Evolutionary conservation across 305 asterid species (phyloP), one percentile per base, ranked within the genome.

Genomic region (Rubia tinctorum): DNA sequence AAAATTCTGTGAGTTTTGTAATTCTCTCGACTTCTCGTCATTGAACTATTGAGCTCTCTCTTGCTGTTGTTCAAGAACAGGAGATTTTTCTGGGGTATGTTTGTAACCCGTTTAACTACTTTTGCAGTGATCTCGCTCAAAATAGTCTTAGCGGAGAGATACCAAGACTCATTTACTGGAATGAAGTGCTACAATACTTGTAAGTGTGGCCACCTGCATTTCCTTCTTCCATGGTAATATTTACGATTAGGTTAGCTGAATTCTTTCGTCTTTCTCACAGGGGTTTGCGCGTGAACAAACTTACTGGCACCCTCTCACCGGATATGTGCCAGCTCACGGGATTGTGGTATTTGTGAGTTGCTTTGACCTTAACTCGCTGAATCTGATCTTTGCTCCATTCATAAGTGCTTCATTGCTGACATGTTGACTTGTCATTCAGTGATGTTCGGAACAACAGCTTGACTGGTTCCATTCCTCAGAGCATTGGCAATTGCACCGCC

Each of bases 241-340:
- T 2, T 66, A 18, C 55, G 6, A 8, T 58, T 8, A 22, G 12
- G 43, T 47, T 10, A 49, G 20, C 22, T 64, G 40, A 51, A n/a
- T 17, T 25, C 17, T 66, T 13, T 42, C 66, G 6, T 49, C 30
- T 8, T 4, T 71, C 27, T 18, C 18, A 5, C 3, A 49, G 98
- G 84, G 99, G 99, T 25, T 82, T 95, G 79, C 86, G 99, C 3
- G 97, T 93, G 5, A 93, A 95, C 84, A 89, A 90, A 81, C 84
- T 95, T 76, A 90, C 86, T 34, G 99, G 99, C 73, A 72, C 88
- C 5, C 92, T 95, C 59, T 95, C 99, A 66, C 85, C 97, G 0
- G 98, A 95, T 81, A 88, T 95, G 85, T 95, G 99, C 73, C 98
- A 95, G 86, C 91, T 95, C 59, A 93, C 98, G 0, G 97, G 95